These are phyloP conservation scores for Saturnispora hagleri DNA, from an alignment of 805 yeast species.

Conservation along the genomic window DNA sequence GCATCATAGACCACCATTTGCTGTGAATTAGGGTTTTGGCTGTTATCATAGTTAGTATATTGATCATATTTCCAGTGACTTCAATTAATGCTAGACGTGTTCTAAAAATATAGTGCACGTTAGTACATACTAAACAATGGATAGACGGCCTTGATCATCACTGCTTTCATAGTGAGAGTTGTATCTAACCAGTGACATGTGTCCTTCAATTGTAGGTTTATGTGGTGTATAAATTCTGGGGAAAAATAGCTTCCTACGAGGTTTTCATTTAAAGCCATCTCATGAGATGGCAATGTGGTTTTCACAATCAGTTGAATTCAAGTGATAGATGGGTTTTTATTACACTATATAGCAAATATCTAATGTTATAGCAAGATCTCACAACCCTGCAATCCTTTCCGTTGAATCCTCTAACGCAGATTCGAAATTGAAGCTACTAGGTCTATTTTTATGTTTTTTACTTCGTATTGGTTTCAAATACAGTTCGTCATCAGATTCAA, in stretches of 20 bases:
- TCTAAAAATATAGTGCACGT: background rate
- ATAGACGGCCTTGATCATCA: background rate
- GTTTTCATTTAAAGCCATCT: background rate
- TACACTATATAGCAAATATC: constrained; percentile 2
- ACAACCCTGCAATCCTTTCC: constrained; percentile 4
- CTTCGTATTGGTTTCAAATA: background rate
- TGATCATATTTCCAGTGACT: background rate
- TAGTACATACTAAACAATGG: constrained; percentile 5
- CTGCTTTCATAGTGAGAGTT: constrained; percentile 1
- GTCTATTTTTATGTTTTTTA: no score
- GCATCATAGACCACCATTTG: constrained; percentile 25
- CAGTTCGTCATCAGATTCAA: constrained; percentile 6
- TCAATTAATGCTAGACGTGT: no score
- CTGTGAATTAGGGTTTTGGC: constrained; percentile 19
- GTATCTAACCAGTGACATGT: constrained; percentile 18
- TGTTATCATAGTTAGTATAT: constrained; percentile 7
- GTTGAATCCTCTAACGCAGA: background rate
- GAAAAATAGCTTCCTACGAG: background rate
- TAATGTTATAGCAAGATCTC: background rate
- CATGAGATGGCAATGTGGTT: background rate
- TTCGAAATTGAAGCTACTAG: background rate
- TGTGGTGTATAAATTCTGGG: background rate
- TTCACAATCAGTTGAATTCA: background rate
- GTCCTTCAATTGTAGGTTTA: background rate
- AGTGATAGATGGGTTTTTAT: background rate